Conservation (phyloP, 2,329 filamentous ascomycete species). For the Colletotrichum sp. region DNA sequence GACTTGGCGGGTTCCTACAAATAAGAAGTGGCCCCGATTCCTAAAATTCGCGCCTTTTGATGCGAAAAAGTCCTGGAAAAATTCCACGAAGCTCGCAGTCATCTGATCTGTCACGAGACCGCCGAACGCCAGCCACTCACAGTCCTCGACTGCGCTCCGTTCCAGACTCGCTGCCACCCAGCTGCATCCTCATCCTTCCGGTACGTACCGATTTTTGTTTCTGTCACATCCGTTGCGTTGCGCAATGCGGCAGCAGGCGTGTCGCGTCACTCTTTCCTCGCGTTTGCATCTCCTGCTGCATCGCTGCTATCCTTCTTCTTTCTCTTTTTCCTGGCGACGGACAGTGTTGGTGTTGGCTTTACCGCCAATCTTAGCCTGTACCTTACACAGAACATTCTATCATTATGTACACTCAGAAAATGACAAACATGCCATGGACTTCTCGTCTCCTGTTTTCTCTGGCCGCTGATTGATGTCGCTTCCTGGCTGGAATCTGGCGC, state of each 20-base stretch:
- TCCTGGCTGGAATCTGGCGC: not conserved
- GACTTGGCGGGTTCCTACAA: conserved; percentile 40
- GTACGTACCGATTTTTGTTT: conserved; percentile 21
- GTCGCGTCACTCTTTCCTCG: not conserved
- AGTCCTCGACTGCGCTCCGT: not conserved
- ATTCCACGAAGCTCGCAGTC: conserved; percentile 19
- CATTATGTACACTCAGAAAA: conserved; percentile 11
- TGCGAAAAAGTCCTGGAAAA: conserved; percentile 20
- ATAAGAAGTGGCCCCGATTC: conserved; percentile 46
- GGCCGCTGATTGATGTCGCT: not conserved
- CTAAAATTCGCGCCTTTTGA: conserved; percentile 36
- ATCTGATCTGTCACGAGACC: conserved; percentile 23
- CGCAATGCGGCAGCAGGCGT: not conserved
- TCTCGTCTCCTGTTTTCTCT: not conserved
- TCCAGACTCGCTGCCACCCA: not conserved
- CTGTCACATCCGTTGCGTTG: not conserved
- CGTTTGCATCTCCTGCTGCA: not conserved
- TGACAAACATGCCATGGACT: not conserved
- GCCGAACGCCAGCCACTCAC: conserved; percentile 4
- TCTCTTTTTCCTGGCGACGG: not conserved
- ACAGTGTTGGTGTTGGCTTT: not conserved
- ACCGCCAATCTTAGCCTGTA: not conserved
- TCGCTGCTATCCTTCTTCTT: not conserved
- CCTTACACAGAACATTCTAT: not conserved
- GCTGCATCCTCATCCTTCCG: not conserved